Evolutionary conservation across 345 rosid species (phyloP).

Genomic region (Acer campestre): DNA sequence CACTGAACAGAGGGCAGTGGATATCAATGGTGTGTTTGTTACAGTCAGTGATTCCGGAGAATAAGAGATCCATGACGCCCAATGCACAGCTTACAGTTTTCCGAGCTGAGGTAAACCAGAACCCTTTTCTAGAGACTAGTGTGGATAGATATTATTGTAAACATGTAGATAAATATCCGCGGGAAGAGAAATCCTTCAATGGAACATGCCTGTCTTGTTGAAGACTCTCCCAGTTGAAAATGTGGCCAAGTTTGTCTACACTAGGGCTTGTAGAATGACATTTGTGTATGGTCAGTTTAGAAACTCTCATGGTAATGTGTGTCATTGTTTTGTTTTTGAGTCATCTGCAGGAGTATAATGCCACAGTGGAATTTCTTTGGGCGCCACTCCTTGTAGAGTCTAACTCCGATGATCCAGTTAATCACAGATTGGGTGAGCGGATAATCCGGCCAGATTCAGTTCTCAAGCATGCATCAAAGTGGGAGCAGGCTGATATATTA

Average conservation of each 20-base stretch:
- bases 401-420: slow-evolving; percentile 97
- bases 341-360: slow-evolving; percentile 77
- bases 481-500: slow-evolving; percentile 91
- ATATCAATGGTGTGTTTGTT: slow-evolving; percentile 93
- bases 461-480: slow-evolving; percentile 78
- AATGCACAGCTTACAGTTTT: slow-evolving; percentile 90
- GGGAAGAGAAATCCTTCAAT: too few relatives aligned
- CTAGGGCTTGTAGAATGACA: neutral
- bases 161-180: too few relatives aligned
- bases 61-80: slow-evolving; percentile 83
- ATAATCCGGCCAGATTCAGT: slow-evolving; percentile 91
- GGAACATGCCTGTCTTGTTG: too few relatives aligned
- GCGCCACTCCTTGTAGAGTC: slow-evolving; percentile 95
- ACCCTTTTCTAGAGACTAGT: neutral
- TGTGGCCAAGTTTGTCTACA: too few relatives aligned
- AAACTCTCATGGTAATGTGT: neutral
- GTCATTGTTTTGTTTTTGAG: slow-evolving; percentile 4
- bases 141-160: too few relatives aligned
- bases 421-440: slow-evolving; percentile 74
- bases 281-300: neutral
- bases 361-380: slow-evolving; percentile 93
- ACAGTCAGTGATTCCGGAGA: slow-evolving; percentile 75
- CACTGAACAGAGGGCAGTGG: slow-evolving; percentile 96
- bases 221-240: too few relatives aligned
- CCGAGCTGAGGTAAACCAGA: slow-evolving; percentile 73